A percentile compares a stretch with the other conserved stretches of the same genome.
These are phyloP conservation scores for Backusella westeae DNA, from an alignment of 192 early-diverging fungal genomes.

Conservation along the genomic window DNA sequence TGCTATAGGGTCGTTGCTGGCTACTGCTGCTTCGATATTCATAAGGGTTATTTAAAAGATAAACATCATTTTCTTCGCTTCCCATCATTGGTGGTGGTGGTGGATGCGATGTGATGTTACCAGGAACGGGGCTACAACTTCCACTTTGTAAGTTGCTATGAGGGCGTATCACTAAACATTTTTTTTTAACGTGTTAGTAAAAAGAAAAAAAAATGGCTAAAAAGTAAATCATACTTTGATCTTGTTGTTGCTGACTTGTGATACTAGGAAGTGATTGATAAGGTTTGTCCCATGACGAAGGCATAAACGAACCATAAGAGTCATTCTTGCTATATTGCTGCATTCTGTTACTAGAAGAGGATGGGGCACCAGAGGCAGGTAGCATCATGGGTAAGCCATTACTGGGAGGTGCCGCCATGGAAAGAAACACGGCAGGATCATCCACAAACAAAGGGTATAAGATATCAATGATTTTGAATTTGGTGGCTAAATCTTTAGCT, in stretches of 20 bases:
- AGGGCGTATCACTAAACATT: slow-evolving; percentile 9
- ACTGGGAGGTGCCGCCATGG: slow-evolving; percentile 8
- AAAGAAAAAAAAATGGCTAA: not conserved
- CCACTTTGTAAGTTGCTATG: slow-evolving; percentile 16
- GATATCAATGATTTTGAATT: slow-evolving; percentile 68
- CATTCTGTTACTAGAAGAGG: not conserved
- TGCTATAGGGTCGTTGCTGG: not conserved
- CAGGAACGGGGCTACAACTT: slow-evolving; percentile 29
- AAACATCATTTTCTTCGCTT: slow-evolving; percentile 20
- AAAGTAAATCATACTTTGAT: slow-evolving; percentile 7
- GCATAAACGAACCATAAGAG: slow-evolving; percentile 1
- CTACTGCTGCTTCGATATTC: slow-evolving; percentile 10
- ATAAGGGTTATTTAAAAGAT: slow-evolving; percentile 27
- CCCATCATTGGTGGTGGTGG: not conserved
- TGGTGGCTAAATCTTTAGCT: slow-evolving; percentile 59
- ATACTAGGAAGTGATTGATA: slow-evolving; percentile 24
- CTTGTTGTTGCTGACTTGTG: slow-evolving; percentile 1
- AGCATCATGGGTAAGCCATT: not conserved
- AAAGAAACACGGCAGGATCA: slow-evolving; percentile 67
- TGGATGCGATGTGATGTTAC: not conserved
- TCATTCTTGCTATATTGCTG: not conserved
- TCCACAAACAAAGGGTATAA: slow-evolving; percentile 74
- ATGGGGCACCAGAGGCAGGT: not conserved
- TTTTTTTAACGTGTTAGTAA: not conserved
- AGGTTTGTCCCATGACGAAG: slow-evolving; percentile 19